A percentile compares a stretch with the other conserved stretches of the same genome.
Evolutionary conservation across 805 yeast species (phyloP).

Genomic region (Ogataea ramenticola): DNA sequence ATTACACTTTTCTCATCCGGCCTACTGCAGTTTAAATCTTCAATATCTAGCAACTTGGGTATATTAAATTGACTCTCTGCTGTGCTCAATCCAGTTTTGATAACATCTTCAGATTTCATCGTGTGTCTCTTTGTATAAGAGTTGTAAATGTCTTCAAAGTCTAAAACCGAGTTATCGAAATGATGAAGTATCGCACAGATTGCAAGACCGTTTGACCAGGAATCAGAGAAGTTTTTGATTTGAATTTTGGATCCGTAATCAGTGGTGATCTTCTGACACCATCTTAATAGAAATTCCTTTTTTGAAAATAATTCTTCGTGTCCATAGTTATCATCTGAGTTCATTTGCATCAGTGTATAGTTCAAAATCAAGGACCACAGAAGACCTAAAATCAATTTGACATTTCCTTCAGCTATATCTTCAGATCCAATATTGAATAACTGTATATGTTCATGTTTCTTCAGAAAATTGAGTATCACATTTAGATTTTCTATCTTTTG

Average conservation of each 20-base stretch:
- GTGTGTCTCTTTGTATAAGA: neutral
- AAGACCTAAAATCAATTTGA: slow-evolving; percentile 39
- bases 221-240: slow-evolving; percentile 42
- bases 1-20: slow-evolving; percentile 59
- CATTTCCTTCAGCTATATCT: slow-evolving; percentile 40
- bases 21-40: slow-evolving; percentile 39
- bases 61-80: slow-evolving; percentile 40
- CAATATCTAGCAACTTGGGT: slow-evolving; percentile 45
- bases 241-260: slow-evolving; percentile 26
- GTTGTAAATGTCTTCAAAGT: slow-evolving; percentile 23
- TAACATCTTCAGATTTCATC: slow-evolving; percentile 22
- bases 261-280: slow-evolving; percentile 46
- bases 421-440: slow-evolving; percentile 40
- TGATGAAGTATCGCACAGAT: slow-evolving; percentile 37
- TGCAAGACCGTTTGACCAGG: slow-evolving; percentile 49
- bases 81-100: slow-evolving; percentile 30
- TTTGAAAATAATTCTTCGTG: slow-evolving; percentile 8
- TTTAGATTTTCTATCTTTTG: slow-evolving; percentile 42
- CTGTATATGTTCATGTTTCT: slow-evolving; percentile 29
- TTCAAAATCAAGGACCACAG: slow-evolving; percentile 42
- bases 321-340: slow-evolving; percentile 5
- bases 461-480: slow-evolving; percentile 34
- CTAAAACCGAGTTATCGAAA: slow-evolving; percentile 33
- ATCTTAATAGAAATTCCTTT: slow-evolving; percentile 36
- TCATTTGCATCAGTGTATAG: slow-evolving; percentile 22